These are phyloP conservation scores for Geotrichum macrosporum DNA, from an alignment of 1,139 yeast genomes.

Conservation along the genomic window DNA sequence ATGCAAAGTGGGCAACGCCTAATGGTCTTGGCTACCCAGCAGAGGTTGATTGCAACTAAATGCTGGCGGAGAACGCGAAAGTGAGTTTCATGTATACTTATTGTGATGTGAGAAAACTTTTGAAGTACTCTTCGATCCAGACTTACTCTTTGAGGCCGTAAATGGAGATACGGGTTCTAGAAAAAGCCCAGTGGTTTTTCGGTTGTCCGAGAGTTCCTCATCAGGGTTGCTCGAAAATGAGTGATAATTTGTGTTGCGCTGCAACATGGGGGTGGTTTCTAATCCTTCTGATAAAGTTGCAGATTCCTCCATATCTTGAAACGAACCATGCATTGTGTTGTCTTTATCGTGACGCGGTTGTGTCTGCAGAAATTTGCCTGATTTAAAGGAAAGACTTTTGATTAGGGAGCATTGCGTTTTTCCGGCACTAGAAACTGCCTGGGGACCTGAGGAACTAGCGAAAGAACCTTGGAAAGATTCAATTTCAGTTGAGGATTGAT, in stretches of 20 bases:
- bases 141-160: slow-evolving; percentile 15
- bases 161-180: slow-evolving; percentile 20
- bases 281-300: background rate
- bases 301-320: slow-evolving; percentile 1
- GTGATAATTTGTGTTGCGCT: slow-evolving; percentile 12
- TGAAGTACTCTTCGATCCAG: background rate
- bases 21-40: too few relatives aligned
- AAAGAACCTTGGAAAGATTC: slow-evolving; percentile 8
- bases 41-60: background rate
- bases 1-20: too few relatives aligned
- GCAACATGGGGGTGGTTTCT: slow-evolving; percentile 6
- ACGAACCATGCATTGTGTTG: background rate
- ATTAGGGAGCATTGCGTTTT: slow-evolving; percentile 1
- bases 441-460: background rate
- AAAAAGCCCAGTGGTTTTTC: background rate
- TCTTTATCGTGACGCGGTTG: background rate
- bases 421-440: background rate
- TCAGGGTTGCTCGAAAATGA: slow-evolving; percentile 10
- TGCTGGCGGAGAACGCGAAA: background rate
- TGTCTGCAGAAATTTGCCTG: background rate
- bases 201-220: slow-evolving; percentile 4
- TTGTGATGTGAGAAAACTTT: too few relatives aligned
- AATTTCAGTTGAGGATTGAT: slow-evolving; percentile 7
- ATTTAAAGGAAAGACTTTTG: background rate
- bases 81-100: background rate